Conservation (phyloP, 2,329 filamentous ascomycete species). For the Aspergillus ochraceoroseus region DNA sequence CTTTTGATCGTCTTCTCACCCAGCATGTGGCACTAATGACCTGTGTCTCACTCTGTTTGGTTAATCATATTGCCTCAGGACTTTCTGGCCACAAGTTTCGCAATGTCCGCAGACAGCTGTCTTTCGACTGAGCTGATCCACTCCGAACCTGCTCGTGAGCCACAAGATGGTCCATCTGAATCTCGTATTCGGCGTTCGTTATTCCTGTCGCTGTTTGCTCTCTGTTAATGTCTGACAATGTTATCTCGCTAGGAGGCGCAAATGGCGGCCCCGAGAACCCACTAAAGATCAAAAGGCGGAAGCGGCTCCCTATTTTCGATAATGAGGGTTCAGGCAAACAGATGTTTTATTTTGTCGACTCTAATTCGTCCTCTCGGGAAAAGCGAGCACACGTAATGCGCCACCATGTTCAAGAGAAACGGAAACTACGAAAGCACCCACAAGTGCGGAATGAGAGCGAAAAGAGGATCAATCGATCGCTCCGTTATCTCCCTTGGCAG, state of each 20-base stretch:
- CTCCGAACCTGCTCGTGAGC: conserved; percentile 10
- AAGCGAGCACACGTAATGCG: conserved; percentile 45
- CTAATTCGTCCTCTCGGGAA: conserved; percentile 39
- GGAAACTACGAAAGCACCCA: conserved; percentile 31
- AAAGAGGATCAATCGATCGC: conserved; percentile 14
- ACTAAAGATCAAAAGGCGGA: conserved; percentile 25
- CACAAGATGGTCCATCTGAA: conserved; percentile 12
- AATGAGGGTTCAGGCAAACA: conserved; percentile 27
- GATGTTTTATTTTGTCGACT: conserved; percentile 42
- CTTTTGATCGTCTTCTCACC: not conserved
- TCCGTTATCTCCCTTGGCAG: conserved; percentile 26
- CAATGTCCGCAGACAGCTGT: conserved; percentile 20
- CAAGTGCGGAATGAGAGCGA: conserved; percentile 19
- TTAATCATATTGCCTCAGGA: too few species aligned
- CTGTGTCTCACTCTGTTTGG: not conserved
- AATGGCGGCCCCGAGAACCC: conserved; percentile 17
- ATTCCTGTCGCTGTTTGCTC: not conserved
- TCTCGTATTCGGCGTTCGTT: conserved; percentile 19
- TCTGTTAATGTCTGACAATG: conserved; percentile 11
- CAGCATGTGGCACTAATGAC: conserved; percentile 17
- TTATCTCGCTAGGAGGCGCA: conserved; percentile 18
- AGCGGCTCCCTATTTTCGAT: conserved; percentile 24
- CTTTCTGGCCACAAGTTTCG: conserved; percentile 2
- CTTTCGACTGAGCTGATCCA: conserved; percentile 18
- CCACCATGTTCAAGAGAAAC: conserved; percentile 43